Evolutionary conservation across 2,329 filamentous ascomycete genomes (phyloP).

Genomic region (Fusarium verrucosum): DNA sequence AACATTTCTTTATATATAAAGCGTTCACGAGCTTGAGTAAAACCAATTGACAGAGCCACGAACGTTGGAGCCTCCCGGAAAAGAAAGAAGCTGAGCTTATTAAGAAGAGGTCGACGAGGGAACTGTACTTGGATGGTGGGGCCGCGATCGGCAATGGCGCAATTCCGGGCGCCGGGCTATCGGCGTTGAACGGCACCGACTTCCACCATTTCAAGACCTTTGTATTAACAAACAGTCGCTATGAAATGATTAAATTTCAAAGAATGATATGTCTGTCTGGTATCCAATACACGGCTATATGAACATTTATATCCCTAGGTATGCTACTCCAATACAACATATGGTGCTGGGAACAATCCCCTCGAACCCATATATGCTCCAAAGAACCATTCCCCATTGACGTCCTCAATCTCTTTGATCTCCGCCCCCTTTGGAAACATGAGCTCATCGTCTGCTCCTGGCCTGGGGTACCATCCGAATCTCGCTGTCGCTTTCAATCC

Average conservation of each 20-base stretch:
- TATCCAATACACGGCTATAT: background rate
- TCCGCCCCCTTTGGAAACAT: conserved; percentile 85
- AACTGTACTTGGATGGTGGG: conserved; percentile 37
- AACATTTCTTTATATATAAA: conserved; percentile 63
- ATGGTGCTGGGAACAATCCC: conserved; percentile 83
- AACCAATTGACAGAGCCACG: conserved; percentile 26
- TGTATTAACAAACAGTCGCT: background rate
- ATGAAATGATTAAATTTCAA: conserved; percentile 1
- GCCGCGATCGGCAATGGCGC: conserved; percentile 46
- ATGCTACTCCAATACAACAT: conserved; percentile 65
- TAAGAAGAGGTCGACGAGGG: conserved; percentile 16
- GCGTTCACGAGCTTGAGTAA: conserved; percentile 6
- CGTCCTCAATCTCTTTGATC: conserved; percentile 82
- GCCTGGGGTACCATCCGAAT: conserved; percentile 82
- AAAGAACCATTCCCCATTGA: conserved; percentile 91
- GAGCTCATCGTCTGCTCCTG: conserved; percentile 75
- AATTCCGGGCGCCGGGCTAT: conserved; percentile 43
- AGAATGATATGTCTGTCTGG: background rate
- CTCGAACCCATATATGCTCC: conserved; percentile 83
- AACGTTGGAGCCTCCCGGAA: conserved; percentile 4
- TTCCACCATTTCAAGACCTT: conserved; percentile 23
- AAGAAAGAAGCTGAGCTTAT: conserved; percentile 12
- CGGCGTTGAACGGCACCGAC: conserved; percentile 37
- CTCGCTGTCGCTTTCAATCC: conserved; percentile 71
- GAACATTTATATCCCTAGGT: conserved; percentile 9